These are phyloP conservation scores for Botrytis hyacinthi DNA, from an alignment of 2,329 filamentous ascomycete species.

Conservation along the genomic window DNA sequence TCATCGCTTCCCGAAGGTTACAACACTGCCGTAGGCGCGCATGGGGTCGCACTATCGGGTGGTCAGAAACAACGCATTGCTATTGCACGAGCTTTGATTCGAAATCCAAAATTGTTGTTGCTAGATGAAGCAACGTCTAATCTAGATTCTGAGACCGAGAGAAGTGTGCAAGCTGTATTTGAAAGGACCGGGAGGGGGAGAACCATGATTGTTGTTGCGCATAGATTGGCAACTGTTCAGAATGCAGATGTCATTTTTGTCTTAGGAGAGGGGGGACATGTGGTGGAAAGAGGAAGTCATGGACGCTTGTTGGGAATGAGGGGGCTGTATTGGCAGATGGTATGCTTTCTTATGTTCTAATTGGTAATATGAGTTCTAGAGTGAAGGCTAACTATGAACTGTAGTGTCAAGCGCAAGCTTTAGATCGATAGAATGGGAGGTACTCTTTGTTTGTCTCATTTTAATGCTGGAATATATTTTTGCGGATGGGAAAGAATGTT, in stretches of 20 bases:
- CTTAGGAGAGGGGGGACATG: slow-evolving; percentile 32
- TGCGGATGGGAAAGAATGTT: neutral
- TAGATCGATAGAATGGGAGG: slow-evolving; percentile 1
- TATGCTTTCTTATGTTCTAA: slow-evolving; percentile 17
- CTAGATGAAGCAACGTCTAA: slow-evolving; percentile 59
- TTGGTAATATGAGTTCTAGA: neutral
- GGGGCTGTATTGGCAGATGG: slow-evolving; percentile 37
- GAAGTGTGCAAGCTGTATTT: slow-evolving; percentile 62
- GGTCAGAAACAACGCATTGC: slow-evolving; percentile 56
- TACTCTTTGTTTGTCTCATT: neutral
- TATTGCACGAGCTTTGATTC: slow-evolving; percentile 53
- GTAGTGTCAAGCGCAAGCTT: slow-evolving; percentile 28
- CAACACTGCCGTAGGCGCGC: slow-evolving; percentile 47
- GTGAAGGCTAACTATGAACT: slow-evolving; percentile 13
- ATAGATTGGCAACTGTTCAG: slow-evolving; percentile 73
- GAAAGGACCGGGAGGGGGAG: slow-evolving; percentile 62
- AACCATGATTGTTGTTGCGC: slow-evolving; percentile 75
- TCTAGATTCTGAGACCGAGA: slow-evolving; percentile 56
- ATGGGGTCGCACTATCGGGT: slow-evolving; percentile 49
- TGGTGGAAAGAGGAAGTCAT: slow-evolving; percentile 35
- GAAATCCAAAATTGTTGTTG: slow-evolving; percentile 51
- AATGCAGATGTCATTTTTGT: slow-evolving; percentile 51
- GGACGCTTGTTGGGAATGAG: slow-evolving; percentile 27
- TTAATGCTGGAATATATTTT: neutral
- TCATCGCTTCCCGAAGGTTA: slow-evolving; percentile 51